These are phyloP conservation scores for Vanrija sp. DNA, from an alignment of 1,284 basidiomycete genomes.

Conservation along the genomic window DNA sequence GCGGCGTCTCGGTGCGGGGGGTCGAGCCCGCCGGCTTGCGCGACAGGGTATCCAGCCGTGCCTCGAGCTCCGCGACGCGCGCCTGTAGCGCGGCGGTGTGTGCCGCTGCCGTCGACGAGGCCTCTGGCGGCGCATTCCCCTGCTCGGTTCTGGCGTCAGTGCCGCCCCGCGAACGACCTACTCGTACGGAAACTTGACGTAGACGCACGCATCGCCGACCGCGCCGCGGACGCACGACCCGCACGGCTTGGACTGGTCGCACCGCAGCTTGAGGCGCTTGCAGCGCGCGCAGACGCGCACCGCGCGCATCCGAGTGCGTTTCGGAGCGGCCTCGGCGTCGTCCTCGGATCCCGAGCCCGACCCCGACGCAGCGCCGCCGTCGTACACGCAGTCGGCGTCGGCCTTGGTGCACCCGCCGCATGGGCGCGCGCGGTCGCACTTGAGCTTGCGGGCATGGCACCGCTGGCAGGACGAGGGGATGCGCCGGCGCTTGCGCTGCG, in stretches of 20 bases:
- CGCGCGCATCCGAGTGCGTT: not conserved
- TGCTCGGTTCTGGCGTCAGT: no score
- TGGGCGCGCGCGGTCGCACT: not conserved
- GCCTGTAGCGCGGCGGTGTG: not conserved
- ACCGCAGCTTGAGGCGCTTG: conserved; percentile 8
- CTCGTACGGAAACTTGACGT: not conserved
- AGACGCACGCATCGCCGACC: not conserved
- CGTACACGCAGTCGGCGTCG: no score
- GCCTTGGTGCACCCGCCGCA: no score
- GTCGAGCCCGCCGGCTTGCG: not conserved
- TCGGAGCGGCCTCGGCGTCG: no score
- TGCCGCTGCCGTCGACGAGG: not conserved
- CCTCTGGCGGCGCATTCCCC: not conserved
- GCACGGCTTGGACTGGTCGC: conserved; percentile 8
- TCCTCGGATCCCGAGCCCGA: no score
- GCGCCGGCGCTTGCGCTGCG: not conserved
- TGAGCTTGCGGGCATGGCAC: not conserved
- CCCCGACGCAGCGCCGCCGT: no score
- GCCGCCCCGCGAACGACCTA: no score
- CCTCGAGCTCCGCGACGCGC: not conserved
- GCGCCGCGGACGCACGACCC: not conserved
- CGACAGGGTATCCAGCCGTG: not conserved
- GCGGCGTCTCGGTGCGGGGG: no score
- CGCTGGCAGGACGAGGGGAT: not conserved
- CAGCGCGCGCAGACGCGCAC: conserved; percentile 9